phyloP scores from a whole-genome alignment of 768 basidiomycete species.

The Cystobasidium onofrii region DNA sequence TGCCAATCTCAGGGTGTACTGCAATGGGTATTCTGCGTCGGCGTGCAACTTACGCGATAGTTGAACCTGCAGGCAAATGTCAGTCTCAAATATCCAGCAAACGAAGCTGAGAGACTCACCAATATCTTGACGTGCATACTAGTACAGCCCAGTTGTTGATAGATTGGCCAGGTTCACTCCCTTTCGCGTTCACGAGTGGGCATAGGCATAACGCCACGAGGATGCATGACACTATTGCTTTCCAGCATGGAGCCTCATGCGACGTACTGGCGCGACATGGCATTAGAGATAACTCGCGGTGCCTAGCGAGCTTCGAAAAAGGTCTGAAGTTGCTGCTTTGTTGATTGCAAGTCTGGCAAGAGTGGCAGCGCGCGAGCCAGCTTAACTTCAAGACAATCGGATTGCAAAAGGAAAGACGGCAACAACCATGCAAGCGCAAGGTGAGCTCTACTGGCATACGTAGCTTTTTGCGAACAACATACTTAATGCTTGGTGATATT shows the following conservation, averaged over 20 bases:
- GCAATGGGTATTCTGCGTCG: not conserved
- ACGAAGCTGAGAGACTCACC: not conserved
- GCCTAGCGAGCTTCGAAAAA: too few species aligned
- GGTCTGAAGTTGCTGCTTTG: too few species aligned
- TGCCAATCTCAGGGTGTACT: not conserved
- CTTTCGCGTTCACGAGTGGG: not conserved
- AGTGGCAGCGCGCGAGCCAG: not conserved
- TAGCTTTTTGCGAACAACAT: not conserved
- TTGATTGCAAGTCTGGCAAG: not conserved
- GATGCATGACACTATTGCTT: not conserved
- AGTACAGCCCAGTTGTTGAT: slow-evolving; percentile 99
- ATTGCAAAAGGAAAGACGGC: not conserved
- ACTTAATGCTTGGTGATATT: not conserved
- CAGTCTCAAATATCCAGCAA: slow-evolving; percentile 51
- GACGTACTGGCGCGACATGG: not conserved
- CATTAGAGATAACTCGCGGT: not conserved
- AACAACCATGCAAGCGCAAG: not conserved
- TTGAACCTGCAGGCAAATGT: slow-evolving; percentile 57
- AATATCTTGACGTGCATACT: slow-evolving; percentile 80
- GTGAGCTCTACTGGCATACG: not conserved
- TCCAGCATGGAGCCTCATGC: not conserved
- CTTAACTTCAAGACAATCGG: not conserved
- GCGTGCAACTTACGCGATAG: slow-evolving; percentile 66
- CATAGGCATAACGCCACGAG: not conserved
- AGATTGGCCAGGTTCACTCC: not conserved